A percentile compares a stretch with the other conserved stretches of the same genome.
Conservation (phyloP, 306 rosid species). For the Prosopis cineraria region DNA sequence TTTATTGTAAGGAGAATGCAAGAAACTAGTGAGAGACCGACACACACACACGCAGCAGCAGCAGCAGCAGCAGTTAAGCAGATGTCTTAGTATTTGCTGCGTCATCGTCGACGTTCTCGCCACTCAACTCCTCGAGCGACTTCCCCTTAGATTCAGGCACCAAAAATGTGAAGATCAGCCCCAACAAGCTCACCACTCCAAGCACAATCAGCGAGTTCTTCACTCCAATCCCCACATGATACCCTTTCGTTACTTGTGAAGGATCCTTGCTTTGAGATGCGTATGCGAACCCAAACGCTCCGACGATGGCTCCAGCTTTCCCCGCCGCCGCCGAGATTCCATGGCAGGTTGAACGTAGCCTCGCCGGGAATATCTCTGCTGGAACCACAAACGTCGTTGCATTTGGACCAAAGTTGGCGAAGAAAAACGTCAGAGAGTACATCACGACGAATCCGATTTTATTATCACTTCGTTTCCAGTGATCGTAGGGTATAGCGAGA, state of each 20-base stretch:
- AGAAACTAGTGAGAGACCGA: too few species aligned
- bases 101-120: not conserved
- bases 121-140: not conserved
- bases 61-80: not conserved
- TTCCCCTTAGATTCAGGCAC: not conserved
- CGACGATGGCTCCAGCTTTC: not conserved
- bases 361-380: not conserved
- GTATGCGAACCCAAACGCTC: not conserved
- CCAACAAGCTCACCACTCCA: not conserved
- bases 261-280: not conserved
- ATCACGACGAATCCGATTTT: not conserved
- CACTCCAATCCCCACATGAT: not conserved
- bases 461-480: not conserved
- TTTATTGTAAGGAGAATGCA: not conserved
- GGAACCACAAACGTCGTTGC: not conserved
- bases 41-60: too few species aligned
- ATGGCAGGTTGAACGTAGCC: not conserved
- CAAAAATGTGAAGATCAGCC: not conserved
- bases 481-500: not conserved
- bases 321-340: not conserved
- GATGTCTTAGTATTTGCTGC: not conserved
- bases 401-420: not conserved
- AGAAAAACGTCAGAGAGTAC: not conserved
- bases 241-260: too few species aligned
- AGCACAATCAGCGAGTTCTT: not conserved